These are phyloP conservation scores for Canariomyces notabilis DNA, from an alignment of 2,329 filamentous ascomycete species.

Conservation along the genomic window DNA sequence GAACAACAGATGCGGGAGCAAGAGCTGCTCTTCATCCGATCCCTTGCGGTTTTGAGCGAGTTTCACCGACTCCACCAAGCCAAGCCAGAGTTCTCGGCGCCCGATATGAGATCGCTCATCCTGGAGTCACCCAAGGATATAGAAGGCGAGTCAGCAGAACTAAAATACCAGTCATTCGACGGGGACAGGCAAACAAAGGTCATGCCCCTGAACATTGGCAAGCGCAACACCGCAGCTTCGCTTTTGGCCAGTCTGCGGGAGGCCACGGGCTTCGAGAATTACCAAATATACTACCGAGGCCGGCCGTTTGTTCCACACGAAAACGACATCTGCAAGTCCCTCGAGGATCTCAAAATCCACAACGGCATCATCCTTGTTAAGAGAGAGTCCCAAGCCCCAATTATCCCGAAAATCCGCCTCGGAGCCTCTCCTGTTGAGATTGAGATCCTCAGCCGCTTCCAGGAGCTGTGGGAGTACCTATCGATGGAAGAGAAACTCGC, in stretches of 20 bases:
- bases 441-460: conserved; percentile 76
- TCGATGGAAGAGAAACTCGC: conserved; percentile 66
- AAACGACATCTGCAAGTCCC: conserved; percentile 52
- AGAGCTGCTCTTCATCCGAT: conserved; percentile 62
- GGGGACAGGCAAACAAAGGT: conserved; percentile 55
- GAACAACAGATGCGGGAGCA: conserved; percentile 48
- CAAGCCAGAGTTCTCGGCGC: conserved; percentile 54
- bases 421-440: conserved; percentile 63
- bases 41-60: conserved; percentile 61
- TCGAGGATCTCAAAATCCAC: conserved; percentile 63
- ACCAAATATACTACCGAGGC: conserved; percentile 67
- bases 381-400: conserved; percentile 44
- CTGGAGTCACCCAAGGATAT: conserved; percentile 46
- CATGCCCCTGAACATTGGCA: conserved; percentile 59
- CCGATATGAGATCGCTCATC: conserved; percentile 51
- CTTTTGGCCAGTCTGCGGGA: conserved; percentile 62
- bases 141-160: conserved; percentile 58
- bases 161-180: conserved; percentile 72
- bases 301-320: conserved; percentile 58
- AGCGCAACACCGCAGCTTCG: conserved; percentile 64
- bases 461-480: conserved; percentile 76
- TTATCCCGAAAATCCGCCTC: conserved; percentile 41
- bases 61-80: conserved; percentile 62
- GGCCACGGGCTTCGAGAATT: conserved; percentile 70
- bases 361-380: conserved; percentile 64